phyloP scores from a whole-genome alignment of 2,329 filamentous ascomycete genomes.

The Xylaria sp. region DNA sequence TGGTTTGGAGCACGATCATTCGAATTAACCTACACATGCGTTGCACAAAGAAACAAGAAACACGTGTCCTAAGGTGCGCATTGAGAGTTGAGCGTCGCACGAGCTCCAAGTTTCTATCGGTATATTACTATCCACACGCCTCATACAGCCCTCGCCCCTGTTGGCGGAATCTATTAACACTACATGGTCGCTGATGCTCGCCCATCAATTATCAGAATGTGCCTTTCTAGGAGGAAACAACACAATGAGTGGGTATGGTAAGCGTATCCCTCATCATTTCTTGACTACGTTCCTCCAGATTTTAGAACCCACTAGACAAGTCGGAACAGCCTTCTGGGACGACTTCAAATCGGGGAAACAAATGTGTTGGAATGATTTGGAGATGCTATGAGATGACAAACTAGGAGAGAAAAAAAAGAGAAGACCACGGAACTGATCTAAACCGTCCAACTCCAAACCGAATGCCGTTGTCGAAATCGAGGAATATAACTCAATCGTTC shows the following conservation, averaged over 20 bases:
- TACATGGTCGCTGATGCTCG: slow-evolving; percentile 29
- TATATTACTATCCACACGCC: slow-evolving; percentile 39
- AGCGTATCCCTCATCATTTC: slow-evolving; percentile 15
- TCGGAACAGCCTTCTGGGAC: slow-evolving; percentile 25
- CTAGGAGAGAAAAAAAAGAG: slow-evolving; percentile 31
- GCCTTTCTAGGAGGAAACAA: slow-evolving; percentile 21
- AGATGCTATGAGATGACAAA: slow-evolving; percentile 42
- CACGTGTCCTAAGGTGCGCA: not conserved
- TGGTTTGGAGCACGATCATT: not conserved
- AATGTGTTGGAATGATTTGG: slow-evolving; percentile 36
- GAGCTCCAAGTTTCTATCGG: slow-evolving; percentile 26
- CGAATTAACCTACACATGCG: no score
- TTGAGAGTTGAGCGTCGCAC: not conserved
- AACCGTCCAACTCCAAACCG: slow-evolving; percentile 37
- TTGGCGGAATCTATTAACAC: slow-evolving; percentile 36
- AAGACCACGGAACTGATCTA: slow-evolving; percentile 34
- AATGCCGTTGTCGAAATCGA: slow-evolving; percentile 38
- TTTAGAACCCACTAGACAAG: slow-evolving; percentile 29
- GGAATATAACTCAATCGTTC: slow-evolving; percentile 36
- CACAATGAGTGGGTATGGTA: slow-evolving; percentile 11
- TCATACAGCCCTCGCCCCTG: slow-evolving; percentile 24
- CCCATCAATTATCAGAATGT: slow-evolving; percentile 27
- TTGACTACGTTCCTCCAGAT: slow-evolving; percentile 19
- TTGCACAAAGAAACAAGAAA: no score
- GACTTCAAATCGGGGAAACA: slow-evolving; percentile 33